Percentiles rank a stretch among this genome's conserved stretches.
Conservation (phyloP, 2,329 filamentous ascomycete genomes). For the Emydomyces testavorans region DNA sequence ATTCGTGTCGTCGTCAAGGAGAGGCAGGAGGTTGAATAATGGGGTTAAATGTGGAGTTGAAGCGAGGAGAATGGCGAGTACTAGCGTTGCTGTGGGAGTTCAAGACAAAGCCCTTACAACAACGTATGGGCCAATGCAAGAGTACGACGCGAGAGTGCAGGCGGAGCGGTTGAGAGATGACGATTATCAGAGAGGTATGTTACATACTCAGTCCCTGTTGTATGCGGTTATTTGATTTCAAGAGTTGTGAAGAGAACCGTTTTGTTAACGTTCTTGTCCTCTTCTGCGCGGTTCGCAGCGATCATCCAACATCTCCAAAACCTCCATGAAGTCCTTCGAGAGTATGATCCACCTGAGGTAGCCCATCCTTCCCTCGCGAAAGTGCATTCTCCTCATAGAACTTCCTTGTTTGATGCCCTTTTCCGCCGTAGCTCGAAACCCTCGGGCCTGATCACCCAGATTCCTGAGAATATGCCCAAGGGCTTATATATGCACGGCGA, state of each 20-base stretch:
- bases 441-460: constrained; percentile 29
- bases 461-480: constrained; percentile 65
- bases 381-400: constrained; percentile 34
- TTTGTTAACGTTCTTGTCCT: constrained; percentile 8
- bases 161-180: constrained; percentile 69
- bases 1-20: neutral
- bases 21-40: neutral
- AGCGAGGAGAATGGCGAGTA: constrained; percentile 8
- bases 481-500: constrained; percentile 94
- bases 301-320: constrained; percentile 85
- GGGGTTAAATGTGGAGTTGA: neutral
- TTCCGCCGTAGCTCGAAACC: constrained; percentile 26
- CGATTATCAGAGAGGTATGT: constrained; percentile 71
- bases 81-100: constrained; percentile 1
- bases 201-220: neutral
- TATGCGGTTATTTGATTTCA: neutral
- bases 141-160: constrained; percentile 75
- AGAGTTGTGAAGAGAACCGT: neutral
- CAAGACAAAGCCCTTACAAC: neutral
- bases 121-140: constrained; percentile 59
- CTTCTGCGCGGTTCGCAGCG: constrained; percentile 39
- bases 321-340: constrained; percentile 67
- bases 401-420: constrained; percentile 41
- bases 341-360: constrained; percentile 63
- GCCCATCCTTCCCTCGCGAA: constrained; percentile 66